Evolutionary conservation across 176 grass and related monocot species (phyloP), one percentile per base, ranked within the genome.

Genomic region (Musa schizocarpa): DNA sequence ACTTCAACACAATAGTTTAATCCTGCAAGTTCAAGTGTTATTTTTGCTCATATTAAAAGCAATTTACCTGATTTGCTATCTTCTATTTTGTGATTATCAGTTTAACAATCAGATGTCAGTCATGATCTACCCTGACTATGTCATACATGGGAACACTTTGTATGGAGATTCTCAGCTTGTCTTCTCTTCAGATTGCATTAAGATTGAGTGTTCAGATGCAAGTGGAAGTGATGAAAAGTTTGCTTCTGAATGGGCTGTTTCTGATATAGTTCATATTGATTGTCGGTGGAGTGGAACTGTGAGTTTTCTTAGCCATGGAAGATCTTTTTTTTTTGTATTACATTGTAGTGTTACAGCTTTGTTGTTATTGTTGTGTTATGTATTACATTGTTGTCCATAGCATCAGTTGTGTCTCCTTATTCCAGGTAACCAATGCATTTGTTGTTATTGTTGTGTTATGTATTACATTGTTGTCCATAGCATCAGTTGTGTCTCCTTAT

Each of bases 231-330:
- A 88, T 85, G 79, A 85, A 53, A 83, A 74, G 70, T 69, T 86
- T 63, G 0, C 71, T 79, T 71, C 76, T 65, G 69, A 85, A 74
- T 95, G 82, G 84, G 57, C 75, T 66, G 29, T 89, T 78, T 78
- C 76, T 88, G 85, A 95, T 55, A 77, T 99, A 53, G 71, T 82
- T 83, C 77, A 52, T 59, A 86, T 99, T 72, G 66, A 74, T 73
- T 81, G 96, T 80, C 63, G 87, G 81, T 94, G 88, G 88, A 78
- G 52, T 78, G 78, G 67, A 69, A 89, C 20, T 67, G 96, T 99
- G 85, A 89, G 85, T 78, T 73, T 48, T 57, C 49, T 26, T 13
- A 13, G 26, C 19, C 11, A 4, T 54, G 8, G 9, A 73, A 73
- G 29, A 27, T 54, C 27, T 16, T 21, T 16, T 53, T 54, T 43